Evolutionary conservation across 2,329 filamentous ascomycete genomes (phyloP), one percentile per base, ranked within the genome.

Genomic region (Volutella citrinella): DNA sequence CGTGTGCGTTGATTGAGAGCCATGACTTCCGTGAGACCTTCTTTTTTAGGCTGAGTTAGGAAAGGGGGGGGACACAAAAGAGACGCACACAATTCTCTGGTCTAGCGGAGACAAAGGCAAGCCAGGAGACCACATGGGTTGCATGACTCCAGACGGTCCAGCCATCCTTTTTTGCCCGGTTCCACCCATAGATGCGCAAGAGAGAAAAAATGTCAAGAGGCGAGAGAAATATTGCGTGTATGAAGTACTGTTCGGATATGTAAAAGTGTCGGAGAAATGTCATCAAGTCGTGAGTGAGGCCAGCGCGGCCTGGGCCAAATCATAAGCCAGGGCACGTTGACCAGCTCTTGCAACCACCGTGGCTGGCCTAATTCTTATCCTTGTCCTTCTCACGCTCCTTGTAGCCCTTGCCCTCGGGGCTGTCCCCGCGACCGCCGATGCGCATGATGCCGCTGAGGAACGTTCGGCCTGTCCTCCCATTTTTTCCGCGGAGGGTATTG

Each of bases 371-470:
- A n/a, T n/a, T n/a, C n/a, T n/a, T n/a, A 22, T 22, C 20, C 20
- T 22, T 12, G 12, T 8, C 12, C 20, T 33, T 36, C n/a, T 23
- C 19, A 9, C 20, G 27, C 18, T 34, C 17, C 35, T 32, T 38
- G 19, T 44, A 39, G 23, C 54, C 51, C 35, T 59, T 65, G 7
- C 50, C 47, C n/a, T 67, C 65, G 0, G 65, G 63, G 23, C 64
- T 67, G 33, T 66, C 64, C 16, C 60, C 57, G 18, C 64, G 53
- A 3, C 55, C 59, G 5, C 65, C 65, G 25, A 68, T 68, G 26
- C 63, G 59, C 56, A 69, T 69, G 43, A 69, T 67, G 25, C 66
- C 66, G 26, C 59, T 67, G 11, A 69, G 48, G 7, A 69, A 61
- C 6, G 61, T 66, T 31, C 66, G 54, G 8, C 66, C 66, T 6